Evolutionary conservation across 164 flowering plant species (phyloP), one percentile per base, ranked within the genome.

Genomic region (Sedum album): DNA sequence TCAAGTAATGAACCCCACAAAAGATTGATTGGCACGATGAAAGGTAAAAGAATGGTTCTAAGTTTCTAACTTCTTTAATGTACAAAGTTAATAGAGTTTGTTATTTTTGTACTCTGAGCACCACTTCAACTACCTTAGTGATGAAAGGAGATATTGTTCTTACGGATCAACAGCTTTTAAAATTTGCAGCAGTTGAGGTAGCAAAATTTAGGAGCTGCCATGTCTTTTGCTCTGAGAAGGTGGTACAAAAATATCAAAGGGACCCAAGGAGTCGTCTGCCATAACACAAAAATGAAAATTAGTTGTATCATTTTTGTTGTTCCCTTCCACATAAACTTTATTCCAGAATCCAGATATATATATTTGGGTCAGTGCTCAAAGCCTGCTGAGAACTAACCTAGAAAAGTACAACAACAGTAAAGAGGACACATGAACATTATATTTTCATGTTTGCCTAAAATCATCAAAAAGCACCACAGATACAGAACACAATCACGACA

Each of bases 181-280:
- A 57, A 30, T 57, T 33, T 26, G 20, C 20, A 57, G 60, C 60
- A 23, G 28, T 1, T 23, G 13, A 23, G 33, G 33, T 20, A 13
- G 28, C 57, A 57, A 26, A 6, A 13, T 57, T 57, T 14, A 26
- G 31, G 33, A 20, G 33, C 31, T 8, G 0, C 62, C 20, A 57
- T 26, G 11, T 57, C 44, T 66, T 28, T 81, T 62, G 71, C 78
- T 83, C 30, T 67, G 69, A 0, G 80, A 77, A 49, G 81, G 77
- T 41, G 88, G 66, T 20, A 82, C 60, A 49, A 82, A 81, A 60
- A 86, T 78, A 75, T 85, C 91, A 49, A 85, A 83, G 23, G 93
- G 84, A 66, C 91, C 93, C 73, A 82, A 60, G 14, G 90, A 82
- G 67, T 87, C 88, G 38, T 69, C 93, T 88, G 88, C 35, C 71